Evolutionary conservation across 2,329 filamentous ascomycete genomes (phyloP).

Genomic region (Curvularia eragrostidis): DNA sequence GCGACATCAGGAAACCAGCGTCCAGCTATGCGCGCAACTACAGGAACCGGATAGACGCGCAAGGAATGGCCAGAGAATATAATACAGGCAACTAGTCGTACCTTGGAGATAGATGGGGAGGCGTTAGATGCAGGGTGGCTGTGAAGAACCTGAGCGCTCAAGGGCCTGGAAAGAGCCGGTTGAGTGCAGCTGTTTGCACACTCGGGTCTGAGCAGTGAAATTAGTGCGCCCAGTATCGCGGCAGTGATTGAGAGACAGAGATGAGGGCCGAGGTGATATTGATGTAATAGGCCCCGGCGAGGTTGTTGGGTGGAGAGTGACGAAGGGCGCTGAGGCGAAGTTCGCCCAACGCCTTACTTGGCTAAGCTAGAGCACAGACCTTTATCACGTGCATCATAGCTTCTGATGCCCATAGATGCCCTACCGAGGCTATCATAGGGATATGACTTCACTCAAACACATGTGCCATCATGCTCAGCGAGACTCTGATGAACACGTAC

Average conservation of each 20-base stretch:
- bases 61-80: conserved; percentile 28
- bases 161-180: conserved; percentile 25
- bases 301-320: conserved; percentile 28
- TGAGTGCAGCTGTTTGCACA: conserved; percentile 20
- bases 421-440: conserved; percentile 12
- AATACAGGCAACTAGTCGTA: conserved; percentile 37
- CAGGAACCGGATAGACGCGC: conserved; percentile 33
- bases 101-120: conserved; percentile 33
- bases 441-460: neutral
- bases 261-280: conserved; percentile 28
- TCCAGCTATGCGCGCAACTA: conserved; percentile 35
- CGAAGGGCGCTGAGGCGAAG: conserved; percentile 21
- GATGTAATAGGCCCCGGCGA: conserved; percentile 29
- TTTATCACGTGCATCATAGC: conserved; percentile 13
- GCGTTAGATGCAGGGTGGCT: conserved; percentile 26
- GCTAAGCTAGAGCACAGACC: conserved; percentile 18
- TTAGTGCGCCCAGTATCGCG: conserved; percentile 25
- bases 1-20: conserved; percentile 31
- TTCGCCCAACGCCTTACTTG: conserved; percentile 21
- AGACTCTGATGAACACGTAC: neutral
- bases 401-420: neutral
- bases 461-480: neutral
- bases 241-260: conserved; percentile 24
- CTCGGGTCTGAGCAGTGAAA: conserved; percentile 8
- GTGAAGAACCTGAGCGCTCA: conserved; percentile 30